These are phyloP conservation scores for Moesziomyces sp. DNA, from an alignment of 1,284 basidiomycete genomes.

Conservation along the genomic window DNA sequence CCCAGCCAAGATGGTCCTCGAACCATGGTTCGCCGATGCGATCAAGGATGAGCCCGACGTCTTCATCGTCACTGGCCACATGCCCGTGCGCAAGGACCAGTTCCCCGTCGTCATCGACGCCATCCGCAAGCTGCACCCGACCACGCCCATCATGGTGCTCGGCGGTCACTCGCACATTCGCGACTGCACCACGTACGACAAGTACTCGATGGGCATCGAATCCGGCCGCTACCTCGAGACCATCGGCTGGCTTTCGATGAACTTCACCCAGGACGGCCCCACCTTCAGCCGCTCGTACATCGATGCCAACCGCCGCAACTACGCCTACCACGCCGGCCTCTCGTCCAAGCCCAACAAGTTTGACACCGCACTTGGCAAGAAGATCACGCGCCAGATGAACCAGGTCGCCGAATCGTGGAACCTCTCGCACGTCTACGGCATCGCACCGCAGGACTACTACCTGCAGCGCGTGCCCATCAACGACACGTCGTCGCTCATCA, in stretches of 20 bases:
- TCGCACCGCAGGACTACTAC: conserved; percentile 63
- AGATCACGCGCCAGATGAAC: conserved; percentile 54
- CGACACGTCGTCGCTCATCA: conserved; percentile 50
- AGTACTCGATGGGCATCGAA: conserved; percentile 56
- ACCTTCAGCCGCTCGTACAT: conserved; percentile 69
- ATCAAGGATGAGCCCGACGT: conserved; percentile 54
- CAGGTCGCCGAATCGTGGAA: conserved; percentile 58
- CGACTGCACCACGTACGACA: conserved; percentile 58
- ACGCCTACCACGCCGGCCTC: conserved; percentile 53
- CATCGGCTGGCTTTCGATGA: conserved; percentile 43
- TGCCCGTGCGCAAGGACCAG: conserved; percentile 59
- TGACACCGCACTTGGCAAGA: conserved; percentile 50
- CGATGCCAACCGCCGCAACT: conserved; percentile 70
- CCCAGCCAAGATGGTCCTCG: conserved; percentile 56
- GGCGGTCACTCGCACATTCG: conserved; percentile 65
- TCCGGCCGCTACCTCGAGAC: conserved; percentile 61
- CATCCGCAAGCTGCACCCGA: conserved; percentile 56
- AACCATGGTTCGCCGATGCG: conserved; percentile 61
- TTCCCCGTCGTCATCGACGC: conserved; percentile 55
- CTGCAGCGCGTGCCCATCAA: conserved; percentile 54
- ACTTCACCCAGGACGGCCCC: conserved; percentile 54
- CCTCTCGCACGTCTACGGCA: conserved; percentile 55
- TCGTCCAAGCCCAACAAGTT: conserved; percentile 31
- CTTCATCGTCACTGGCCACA: conserved; percentile 63
- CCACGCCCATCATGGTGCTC: conserved; percentile 56